Conservation (phyloP, 2,329 filamentous ascomycete genomes). For the Teratosphaeria nubilosa region DNA sequence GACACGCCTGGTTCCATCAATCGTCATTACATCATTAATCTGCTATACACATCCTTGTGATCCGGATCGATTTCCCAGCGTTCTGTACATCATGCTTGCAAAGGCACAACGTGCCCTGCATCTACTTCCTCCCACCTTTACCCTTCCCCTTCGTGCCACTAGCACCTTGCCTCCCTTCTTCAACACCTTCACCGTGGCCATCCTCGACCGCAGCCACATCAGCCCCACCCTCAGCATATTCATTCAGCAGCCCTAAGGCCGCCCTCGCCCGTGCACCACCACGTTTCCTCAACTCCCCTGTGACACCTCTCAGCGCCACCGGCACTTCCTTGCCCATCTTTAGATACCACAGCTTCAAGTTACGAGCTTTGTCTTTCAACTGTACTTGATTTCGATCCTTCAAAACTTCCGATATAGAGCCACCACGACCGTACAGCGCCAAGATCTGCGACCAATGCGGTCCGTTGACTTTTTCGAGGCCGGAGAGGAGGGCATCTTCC, state of each 20-base stretch:
- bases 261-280: slow-evolving; percentile 27
- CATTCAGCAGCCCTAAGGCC: slow-evolving; percentile 16
- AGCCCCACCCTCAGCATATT: not conserved
- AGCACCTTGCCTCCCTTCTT: not conserved
- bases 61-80: not conserved
- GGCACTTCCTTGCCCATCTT: slow-evolving; percentile 89
- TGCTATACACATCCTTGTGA: not conserved
- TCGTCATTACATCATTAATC: not conserved
- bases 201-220: not conserved
- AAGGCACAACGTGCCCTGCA: not conserved
- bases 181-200: not conserved
- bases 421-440: slow-evolving; percentile 68
- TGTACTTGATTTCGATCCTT: slow-evolving; percentile 87
- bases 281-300: slow-evolving; percentile 73
- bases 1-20: not conserved
- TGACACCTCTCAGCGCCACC: slow-evolving; percentile 77
- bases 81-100: not conserved
- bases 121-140: not conserved
- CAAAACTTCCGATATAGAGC: slow-evolving; percentile 69
- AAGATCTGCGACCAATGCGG: slow-evolving; percentile 92
- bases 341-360: slow-evolving; percentile 81
- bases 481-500: slow-evolving; percentile 81
- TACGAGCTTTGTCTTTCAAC: slow-evolving; percentile 83
- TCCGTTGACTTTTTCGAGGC: slow-evolving; percentile 77
- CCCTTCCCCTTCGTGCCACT: not conserved